Evolutionary conservation across 2,329 filamentous ascomycete genomes (phyloP).

Genomic region (Monosporascus sp.): DNA sequence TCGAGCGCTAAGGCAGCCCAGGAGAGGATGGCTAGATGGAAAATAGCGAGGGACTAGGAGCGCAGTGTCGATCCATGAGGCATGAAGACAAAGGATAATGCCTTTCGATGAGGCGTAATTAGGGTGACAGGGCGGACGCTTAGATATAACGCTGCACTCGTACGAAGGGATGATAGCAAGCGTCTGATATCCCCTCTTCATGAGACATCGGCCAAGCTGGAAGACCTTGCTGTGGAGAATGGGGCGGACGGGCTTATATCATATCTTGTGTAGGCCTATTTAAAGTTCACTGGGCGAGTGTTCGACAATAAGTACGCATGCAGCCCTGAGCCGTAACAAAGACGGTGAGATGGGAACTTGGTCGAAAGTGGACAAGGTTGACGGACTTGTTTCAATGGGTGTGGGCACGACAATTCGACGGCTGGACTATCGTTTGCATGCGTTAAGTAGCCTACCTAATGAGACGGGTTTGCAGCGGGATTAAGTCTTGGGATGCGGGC

Average conservation of each 20-base stretch:
- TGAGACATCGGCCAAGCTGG: neutral
- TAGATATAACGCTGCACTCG: neutral
- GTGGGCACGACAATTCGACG: neutral
- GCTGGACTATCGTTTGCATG: neutral
- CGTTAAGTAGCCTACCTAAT: neutral
- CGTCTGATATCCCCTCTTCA: neutral
- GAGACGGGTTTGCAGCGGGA: constrained; percentile 3
- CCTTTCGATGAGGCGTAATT: neutral
- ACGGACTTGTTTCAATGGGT: neutral
- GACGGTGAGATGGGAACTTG: neutral
- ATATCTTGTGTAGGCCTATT: neutral
- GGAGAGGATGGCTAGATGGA: neutral
- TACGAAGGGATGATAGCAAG: neutral
- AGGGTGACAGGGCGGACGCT: neutral
- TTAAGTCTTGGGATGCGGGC: constrained; percentile 2
- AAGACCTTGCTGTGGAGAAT: neutral
- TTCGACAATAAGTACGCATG: neutral
- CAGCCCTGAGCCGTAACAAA: neutral
- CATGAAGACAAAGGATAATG: neutral
- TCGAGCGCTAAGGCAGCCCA: neutral
- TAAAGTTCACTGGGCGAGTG: neutral
- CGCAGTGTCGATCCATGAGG: neutral
- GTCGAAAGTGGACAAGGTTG: neutral
- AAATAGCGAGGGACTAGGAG: neutral
- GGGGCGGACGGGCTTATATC: neutral